phyloP scores from a whole-genome alignment of 2,329 filamentous ascomycete species.

The Claviceps pazoutovae region DNA sequence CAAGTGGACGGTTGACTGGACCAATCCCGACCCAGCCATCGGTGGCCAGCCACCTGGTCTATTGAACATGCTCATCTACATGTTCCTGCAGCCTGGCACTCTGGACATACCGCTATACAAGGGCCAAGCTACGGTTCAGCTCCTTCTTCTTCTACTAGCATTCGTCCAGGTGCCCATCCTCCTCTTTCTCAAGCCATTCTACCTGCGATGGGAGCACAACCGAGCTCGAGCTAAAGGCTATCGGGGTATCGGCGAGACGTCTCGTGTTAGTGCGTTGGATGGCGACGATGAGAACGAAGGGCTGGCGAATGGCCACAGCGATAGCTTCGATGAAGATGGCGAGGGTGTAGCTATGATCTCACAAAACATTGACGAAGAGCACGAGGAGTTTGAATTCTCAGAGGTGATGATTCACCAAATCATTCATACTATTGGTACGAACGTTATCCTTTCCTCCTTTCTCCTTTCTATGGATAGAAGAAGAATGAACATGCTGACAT shows the following conservation, averaged over 20 bases:
- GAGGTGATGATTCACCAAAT: conserved; percentile 98
- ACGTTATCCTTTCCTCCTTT: too few relatives aligned
- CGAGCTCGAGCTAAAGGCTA: conserved; percentile 76
- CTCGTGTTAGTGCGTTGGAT: conserved; percentile 78
- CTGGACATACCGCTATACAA: conserved; percentile 61
- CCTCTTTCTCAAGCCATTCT: conserved; percentile 90
- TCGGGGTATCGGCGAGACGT: conserved; percentile 80
- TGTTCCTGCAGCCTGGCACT: conserved; percentile 83
- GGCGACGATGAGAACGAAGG: conserved; percentile 62
- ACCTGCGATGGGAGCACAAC: conserved; percentile 89
- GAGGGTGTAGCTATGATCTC: conserved; percentile 82
- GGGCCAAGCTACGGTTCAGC: conserved; percentile 64
- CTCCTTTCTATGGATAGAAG: background rate
- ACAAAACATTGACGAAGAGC: conserved; percentile 70
- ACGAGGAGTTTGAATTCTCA: conserved; percentile 94
- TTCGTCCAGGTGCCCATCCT: conserved; percentile 78
- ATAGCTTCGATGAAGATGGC: conserved; percentile 48
- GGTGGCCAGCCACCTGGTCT: conserved; percentile 64
- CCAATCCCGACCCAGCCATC: conserved; percentile 22
- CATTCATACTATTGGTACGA: conserved; percentile 87
- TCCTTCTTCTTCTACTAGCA: conserved; percentile 67
- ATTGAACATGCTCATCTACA: conserved; percentile 98
- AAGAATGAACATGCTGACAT: conserved; percentile 15
- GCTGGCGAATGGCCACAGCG: conserved; percentile 41
- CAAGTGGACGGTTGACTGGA: conserved; percentile 93